Conservation (phyloP, 2,329 filamentous ascomycete genomes). For the Hymenoscyphus repandus region DNA sequence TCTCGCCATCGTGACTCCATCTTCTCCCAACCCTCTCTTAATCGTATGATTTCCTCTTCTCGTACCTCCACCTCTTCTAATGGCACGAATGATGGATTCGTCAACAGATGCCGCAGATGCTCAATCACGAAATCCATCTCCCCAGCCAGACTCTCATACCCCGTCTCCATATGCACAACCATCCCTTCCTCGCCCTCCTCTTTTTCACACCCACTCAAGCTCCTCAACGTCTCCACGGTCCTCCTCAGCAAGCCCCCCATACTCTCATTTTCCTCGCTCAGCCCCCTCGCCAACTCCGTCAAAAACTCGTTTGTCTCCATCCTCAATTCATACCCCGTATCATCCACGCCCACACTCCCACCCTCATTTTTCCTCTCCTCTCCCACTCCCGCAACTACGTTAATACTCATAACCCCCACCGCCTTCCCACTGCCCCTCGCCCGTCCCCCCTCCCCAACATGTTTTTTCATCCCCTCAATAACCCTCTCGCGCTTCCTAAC, state of each 20-base stretch:
- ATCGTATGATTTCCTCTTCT: constrained; percentile 80
- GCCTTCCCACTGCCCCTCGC: constrained; percentile 53
- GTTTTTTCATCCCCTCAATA: constrained; percentile 82
- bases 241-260: constrained; percentile 67
- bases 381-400: constrained; percentile 48
- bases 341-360: constrained; percentile 26
- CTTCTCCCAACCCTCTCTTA: constrained; percentile 84
- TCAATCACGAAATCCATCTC: constrained; percentile 75
- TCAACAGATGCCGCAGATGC: constrained; percentile 77
- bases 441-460: constrained; percentile 67
- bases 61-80: constrained; percentile 91
- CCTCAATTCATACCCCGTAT: constrained; percentile 64
- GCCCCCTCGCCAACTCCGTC: constrained; percentile 71
- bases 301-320: constrained; percentile 90
- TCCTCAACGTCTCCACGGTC: constrained; percentile 65
- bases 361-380: constrained; percentile 28
- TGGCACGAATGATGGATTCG: constrained; percentile 93
- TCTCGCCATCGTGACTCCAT: constrained; percentile 92
- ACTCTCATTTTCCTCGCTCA: constrained; percentile 90
- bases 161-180: constrained; percentile 26
- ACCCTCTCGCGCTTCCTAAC: constrained; percentile 85
- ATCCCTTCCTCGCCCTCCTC: constrained; percentile 27
- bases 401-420: constrained; percentile 51
- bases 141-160: constrained; percentile 60
- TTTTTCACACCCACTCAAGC: constrained; percentile 56